A percentile compares a stretch with the other conserved stretches of the same genome.
Conservation (phyloP, 305 asterid species). For the Withania somnifera region DNA sequence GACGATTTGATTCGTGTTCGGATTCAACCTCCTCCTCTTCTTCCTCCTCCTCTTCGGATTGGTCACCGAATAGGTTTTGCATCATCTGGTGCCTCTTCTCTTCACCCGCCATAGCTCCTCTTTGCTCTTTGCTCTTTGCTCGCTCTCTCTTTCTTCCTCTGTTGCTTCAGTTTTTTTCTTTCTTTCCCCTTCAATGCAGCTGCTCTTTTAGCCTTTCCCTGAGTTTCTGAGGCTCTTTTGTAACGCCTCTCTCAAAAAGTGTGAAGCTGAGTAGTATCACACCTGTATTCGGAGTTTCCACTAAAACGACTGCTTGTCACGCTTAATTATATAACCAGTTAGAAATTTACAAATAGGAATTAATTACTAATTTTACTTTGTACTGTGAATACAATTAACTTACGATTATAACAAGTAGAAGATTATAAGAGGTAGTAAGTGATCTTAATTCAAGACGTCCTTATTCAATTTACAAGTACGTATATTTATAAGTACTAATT, state of each 20-base stretch:
- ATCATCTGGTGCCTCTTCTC: slow-evolving; percentile 55
- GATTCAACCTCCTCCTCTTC: slow-evolving; percentile 43
- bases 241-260: background rate
- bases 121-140: background rate
- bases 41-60: slow-evolving; percentile 43
- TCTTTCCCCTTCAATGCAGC: background rate
- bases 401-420: too few relatives aligned
- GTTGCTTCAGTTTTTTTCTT: too few relatives aligned
- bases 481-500: too few relatives aligned
- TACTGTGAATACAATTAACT: too few relatives aligned
- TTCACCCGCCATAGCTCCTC: slow-evolving; percentile 34
- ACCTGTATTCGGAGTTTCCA: background rate
- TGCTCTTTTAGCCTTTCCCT: background rate
- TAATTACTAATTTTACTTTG: too few relatives aligned
- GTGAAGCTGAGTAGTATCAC: background rate
- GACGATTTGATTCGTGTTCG: slow-evolving; percentile 41
- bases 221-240: background rate
- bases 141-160: background rate
- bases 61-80: slow-evolving; percentile 52
- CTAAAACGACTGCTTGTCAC: background rate
- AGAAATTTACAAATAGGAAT: background rate
- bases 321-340: background rate
- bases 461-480: too few relatives aligned
- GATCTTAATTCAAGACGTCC: too few relatives aligned
- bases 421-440: too few relatives aligned